These are phyloP conservation scores for Petrea volubilis DNA, from an alignment of 257 asterid species.

Conservation along the genomic window DNA sequence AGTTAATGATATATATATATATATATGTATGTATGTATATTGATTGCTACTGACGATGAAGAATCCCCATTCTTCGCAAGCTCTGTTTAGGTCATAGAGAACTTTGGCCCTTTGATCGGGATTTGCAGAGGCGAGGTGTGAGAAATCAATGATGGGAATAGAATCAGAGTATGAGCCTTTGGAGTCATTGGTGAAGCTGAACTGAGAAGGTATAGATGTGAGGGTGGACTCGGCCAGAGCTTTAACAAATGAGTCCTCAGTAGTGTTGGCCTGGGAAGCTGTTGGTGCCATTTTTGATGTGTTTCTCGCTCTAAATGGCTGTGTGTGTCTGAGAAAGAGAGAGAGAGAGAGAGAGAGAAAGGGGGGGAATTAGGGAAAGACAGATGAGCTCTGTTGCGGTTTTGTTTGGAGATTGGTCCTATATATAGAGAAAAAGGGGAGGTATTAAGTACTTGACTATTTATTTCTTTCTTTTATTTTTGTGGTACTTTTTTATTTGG, in stretches of 20 bases:
- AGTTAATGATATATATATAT: no score
- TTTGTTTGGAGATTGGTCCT: background rate
- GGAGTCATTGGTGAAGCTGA: slow-evolving; percentile 7
- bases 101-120: slow-evolving; percentile 30
- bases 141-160: slow-evolving; percentile 47
- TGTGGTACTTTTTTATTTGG: background rate
- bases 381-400: background rate
- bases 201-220: slow-evolving; percentile 29
- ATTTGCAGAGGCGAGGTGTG: slow-evolving; percentile 27
- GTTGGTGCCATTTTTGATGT: slow-evolving; percentile 14
- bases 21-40: background rate
- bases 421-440: background rate
- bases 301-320: background rate
- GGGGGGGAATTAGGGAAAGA: no score
- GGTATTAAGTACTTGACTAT: no score
- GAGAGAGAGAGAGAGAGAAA: no score
- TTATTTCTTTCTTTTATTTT: background rate
- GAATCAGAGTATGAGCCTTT: slow-evolving; percentile 26
- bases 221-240: slow-evolving; percentile 15
- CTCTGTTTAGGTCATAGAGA: slow-evolving; percentile 36
- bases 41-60: slow-evolving; percentile 44
- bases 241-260: slow-evolving; percentile 15
- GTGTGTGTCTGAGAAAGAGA: background rate
- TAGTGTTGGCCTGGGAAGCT: background rate
- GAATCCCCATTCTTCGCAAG: slow-evolving; percentile 61